phyloP scores from a whole-genome alignment of 495 filamentous ascomycete species.

The Copromyces sp. region DNA sequence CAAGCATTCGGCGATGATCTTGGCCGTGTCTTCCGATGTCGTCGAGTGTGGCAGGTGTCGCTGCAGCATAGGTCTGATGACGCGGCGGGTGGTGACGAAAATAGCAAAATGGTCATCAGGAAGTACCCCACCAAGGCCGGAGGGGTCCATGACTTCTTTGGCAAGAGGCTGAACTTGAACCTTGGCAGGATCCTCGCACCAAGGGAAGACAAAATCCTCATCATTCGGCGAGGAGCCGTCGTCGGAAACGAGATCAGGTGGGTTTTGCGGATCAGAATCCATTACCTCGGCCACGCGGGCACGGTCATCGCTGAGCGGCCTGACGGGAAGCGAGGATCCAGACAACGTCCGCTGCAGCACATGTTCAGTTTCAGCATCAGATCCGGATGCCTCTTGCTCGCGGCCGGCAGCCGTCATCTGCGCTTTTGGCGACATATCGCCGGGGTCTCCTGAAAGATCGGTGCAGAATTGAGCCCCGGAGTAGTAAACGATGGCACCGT shows the following conservation, averaged over 20 bases:
- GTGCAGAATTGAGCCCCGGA: conserved; percentile 64
- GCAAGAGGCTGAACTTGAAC: conserved; percentile 24
- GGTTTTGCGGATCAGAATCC: conserved; percentile 8
- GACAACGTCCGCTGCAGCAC: conserved; percentile 23
- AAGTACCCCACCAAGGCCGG: conserved; percentile 53
- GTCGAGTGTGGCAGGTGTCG: conserved; percentile 1
- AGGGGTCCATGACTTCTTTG: conserved; percentile 46
- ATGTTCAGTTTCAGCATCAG: not conserved
- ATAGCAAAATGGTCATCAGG: conserved; percentile 60
- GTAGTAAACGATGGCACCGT: conserved; percentile 75
- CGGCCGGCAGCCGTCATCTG: conserved; percentile 31
- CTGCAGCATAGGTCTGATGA: conserved; percentile 9
- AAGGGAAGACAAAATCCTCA: conserved; percentile 25
- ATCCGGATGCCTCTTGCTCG: conserved; percentile 7
- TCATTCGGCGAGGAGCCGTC: conserved; percentile 19
- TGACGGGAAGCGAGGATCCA: conserved; percentile 33
- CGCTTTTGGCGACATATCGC: conserved; percentile 26
- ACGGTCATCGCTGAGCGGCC: conserved; percentile 30
- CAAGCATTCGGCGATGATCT: conserved; percentile 26
- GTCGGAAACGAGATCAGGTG: conserved; percentile 14
- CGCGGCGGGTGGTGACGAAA: conserved; percentile 41
- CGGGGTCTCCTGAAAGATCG: conserved; percentile 58
- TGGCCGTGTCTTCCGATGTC: conserved; percentile 19
- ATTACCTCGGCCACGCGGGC: conserved; percentile 5
- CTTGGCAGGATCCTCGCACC: conserved; percentile 25